These are phyloP conservation scores for Wallacemonas rigidus DNA, from an alignment of 208 protist species.

Conservation along the genomic window DNA sequence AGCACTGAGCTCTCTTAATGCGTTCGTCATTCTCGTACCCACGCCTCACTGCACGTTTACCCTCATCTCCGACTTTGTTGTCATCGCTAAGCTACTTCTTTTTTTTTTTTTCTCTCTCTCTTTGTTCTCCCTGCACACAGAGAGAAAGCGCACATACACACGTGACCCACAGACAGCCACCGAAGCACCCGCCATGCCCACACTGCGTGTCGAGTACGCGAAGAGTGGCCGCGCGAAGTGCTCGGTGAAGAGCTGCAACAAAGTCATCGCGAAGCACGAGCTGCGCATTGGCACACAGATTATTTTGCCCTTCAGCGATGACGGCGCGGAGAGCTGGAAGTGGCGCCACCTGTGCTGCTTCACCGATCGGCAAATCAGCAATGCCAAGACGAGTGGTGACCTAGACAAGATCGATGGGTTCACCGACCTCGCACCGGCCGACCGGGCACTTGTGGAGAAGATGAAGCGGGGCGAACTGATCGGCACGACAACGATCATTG, in stretches of 20 bases:
- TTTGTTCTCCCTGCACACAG: too few species aligned
- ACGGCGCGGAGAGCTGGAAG: constrained; percentile 55
- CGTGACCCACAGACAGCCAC: too few species aligned
- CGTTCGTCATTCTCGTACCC: too few species aligned
- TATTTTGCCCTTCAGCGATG: constrained; percentile 46
- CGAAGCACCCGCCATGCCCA: constrained; percentile 41
- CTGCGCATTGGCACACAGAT: constrained; percentile 80
- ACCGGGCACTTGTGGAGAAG: constrained; percentile 54
- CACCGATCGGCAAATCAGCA: constrained; percentile 70
- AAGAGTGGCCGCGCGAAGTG: constrained; percentile 73
- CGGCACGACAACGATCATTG: constrained; percentile 43
- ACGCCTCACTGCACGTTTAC: too few species aligned
- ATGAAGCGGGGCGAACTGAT: constrained; percentile 69
- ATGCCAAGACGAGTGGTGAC: constrained; percentile 53
- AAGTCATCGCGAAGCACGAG: constrained; percentile 71
- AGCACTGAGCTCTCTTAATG: too few species aligned
- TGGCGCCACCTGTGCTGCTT: constrained; percentile 90
- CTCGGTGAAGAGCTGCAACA: constrained; percentile 46
- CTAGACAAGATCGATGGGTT: constrained; percentile 68
- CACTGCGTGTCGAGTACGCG: constrained; percentile 74
- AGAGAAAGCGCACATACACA: too few species aligned
- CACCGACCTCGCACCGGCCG: constrained; percentile 53
- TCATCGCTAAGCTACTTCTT: too few species aligned
- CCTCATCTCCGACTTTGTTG: too few species aligned
- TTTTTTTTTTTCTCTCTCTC: too few species aligned